phyloP scores from a whole-genome alignment of 2,329 filamentous ascomycete species.

The Helotiales sp. region DNA sequence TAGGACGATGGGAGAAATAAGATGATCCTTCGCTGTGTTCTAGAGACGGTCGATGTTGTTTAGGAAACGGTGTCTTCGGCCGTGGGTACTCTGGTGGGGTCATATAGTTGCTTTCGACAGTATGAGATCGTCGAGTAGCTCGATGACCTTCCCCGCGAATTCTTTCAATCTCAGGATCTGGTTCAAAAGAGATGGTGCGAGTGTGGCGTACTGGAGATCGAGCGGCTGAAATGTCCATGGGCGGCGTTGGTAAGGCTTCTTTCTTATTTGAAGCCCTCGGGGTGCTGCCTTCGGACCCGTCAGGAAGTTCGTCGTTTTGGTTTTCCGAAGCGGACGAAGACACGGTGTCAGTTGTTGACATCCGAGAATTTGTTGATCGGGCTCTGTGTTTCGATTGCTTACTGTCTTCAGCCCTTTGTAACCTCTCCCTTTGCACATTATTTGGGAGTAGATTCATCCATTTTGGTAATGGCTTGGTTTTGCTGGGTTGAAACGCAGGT shows the following conservation, averaged over 20 bases:
- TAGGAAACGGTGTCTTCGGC: conserved; percentile 21
- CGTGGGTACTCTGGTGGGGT: conserved; percentile 2
- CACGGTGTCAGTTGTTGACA: neutral
- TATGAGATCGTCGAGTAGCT: neutral
- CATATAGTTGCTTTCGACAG: conserved; percentile 2
- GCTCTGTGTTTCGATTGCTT: neutral
- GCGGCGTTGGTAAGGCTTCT: neutral
- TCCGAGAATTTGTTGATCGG: neutral
- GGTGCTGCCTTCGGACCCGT: neutral
- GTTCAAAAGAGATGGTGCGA: neutral
- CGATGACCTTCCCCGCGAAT: neutral
- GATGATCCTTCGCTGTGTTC: neutral
- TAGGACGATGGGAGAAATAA: conserved; percentile 7
- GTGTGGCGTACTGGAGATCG: neutral
- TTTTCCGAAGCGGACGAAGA: neutral
- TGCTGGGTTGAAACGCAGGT: conserved; percentile 47
- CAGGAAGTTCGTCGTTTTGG: neutral
- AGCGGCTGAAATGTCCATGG: neutral
- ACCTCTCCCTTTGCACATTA: conserved; percentile 22
- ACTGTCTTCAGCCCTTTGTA: neutral
- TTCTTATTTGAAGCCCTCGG: neutral
- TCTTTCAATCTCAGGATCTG: neutral
- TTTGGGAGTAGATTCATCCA: conserved; percentile 35
- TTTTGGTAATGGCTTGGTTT: conserved; percentile 51
- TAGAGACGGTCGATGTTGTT: conserved; percentile 1